Base-by-base conservation (phyloP, 83 land plant genomes). In the Picea engelmannii region DNA sequence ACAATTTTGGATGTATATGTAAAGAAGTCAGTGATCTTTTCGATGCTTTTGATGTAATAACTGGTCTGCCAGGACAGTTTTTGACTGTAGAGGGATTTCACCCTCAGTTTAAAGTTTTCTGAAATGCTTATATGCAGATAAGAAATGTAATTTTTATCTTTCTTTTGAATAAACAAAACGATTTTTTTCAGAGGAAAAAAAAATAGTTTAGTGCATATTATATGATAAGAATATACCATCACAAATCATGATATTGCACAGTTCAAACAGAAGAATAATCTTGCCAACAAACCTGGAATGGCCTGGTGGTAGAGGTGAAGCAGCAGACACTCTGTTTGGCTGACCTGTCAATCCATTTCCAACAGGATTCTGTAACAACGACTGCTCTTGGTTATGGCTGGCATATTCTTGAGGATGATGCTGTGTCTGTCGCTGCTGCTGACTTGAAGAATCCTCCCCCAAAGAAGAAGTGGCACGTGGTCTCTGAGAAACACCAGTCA, bases 291-390 rank as follows among this genome's bases (percentile, higher is more conserved):
- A 94, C 96, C 96, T 91, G 88, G 96, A 89, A 81, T 78, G 78
- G 76, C 96, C 96, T 80, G 84, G 91, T 59, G 94, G 94, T 40
- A 94, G 91, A 63, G 91, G 89, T 20, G 83, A 75, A 35, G 88
- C 83, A 59, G 44, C 66, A 74, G 84, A 82, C 18, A 83, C 81
- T 82, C 82, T 91, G 64, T 38, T 86, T 13, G 84, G 35, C 58
- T 88, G 93, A 70, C 88, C 89, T 60, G 79, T 74, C 75, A 71
- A 74, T 66, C 87, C 84, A 87, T 85, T 87, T 3, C 91, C 44
- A 67, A 52, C 47, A 44, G 61, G 13, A 44, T 27, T 82, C 75
- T 85, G 89, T 27, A 83, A 55, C 82, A 38, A 73, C 17, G 76
- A 27, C 49, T 38, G 76, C n/a, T 2, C 42, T 35, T 86, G 92